Conservation (phyloP, 176 grass and related monocot genomes). For the Triticum urartu region DNA sequence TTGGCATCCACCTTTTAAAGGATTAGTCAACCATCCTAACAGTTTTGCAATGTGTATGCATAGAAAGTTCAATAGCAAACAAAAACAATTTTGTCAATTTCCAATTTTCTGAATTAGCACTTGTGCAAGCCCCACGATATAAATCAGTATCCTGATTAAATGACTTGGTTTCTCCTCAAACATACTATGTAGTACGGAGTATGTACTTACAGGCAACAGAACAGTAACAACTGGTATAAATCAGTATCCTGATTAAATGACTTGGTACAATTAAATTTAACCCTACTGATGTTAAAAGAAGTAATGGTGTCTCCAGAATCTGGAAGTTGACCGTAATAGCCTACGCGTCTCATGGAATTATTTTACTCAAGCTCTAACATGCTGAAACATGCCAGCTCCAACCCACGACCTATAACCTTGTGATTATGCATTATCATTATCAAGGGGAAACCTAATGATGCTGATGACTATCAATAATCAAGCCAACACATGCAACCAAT, state of each 20-base stretch:
- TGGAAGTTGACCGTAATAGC: no score
- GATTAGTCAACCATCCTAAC: slow-evolving; percentile 21
- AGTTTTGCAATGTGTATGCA: slow-evolving; percentile 19
- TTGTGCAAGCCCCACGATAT: not conserved
- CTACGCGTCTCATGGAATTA: no score
- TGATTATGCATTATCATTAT: not conserved
- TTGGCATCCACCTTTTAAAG: slow-evolving; percentile 43
- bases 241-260: no score
- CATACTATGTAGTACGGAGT: not conserved
- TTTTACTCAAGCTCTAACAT: no score
- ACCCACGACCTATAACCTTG: not conserved
- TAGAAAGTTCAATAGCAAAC: not conserved
- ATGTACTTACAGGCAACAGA: not conserved
- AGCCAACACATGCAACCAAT: not conserved
- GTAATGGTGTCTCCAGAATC: no score
- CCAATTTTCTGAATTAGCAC: not conserved
- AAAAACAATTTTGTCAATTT: not conserved
- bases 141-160: slow-evolving; percentile 1
- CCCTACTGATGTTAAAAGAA: no score
- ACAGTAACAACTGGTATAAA: no score
- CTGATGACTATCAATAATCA: not conserved
- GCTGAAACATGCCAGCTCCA: not conserved
- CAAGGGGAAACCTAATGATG: not conserved
- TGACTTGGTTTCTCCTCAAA: not conserved
- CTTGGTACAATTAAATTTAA: no score